phyloP scores from a whole-genome alignment of 2,329 filamentous ascomycete genomes.

The Didymella pinodella region DNA sequence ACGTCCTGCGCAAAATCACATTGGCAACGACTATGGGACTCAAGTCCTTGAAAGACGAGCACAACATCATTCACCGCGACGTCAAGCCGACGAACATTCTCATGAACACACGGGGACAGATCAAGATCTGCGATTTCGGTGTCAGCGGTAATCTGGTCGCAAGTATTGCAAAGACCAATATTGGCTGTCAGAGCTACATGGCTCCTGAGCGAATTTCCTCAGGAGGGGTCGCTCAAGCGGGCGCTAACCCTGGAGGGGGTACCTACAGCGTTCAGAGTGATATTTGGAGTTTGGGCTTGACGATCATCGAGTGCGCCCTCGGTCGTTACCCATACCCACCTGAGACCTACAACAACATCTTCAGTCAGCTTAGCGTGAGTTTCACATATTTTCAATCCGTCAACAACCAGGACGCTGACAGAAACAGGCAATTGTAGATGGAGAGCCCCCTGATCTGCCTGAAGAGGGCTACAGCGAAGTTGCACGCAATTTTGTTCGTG shows the following conservation, averaged over 20 bases:
- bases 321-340: slow-evolving; percentile 96
- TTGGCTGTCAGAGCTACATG: slow-evolving; percentile 99
- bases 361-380: slow-evolving; percentile 93
- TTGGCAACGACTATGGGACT: slow-evolving; percentile 89
- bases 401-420: slow-evolving; percentile 10
- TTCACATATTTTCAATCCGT: neutral
- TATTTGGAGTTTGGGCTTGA: slow-evolving; percentile 94
- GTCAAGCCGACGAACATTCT: slow-evolving; percentile 99
- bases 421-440: slow-evolving; percentile 90
- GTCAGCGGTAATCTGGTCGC: slow-evolving; percentile 96
- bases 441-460: slow-evolving; percentile 90
- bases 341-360: slow-evolving; percentile 97
- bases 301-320: slow-evolving; percentile 94
- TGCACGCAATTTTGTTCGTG: slow-evolving; percentile 85
- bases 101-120: slow-evolving; percentile 84
- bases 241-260: slow-evolving; percentile 73
- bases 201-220: slow-evolving; percentile 94
- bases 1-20: slow-evolving; percentile 87
- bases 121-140: slow-evolving; percentile 99
- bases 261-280: slow-evolving; percentile 98
- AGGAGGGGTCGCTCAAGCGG: slow-evolving; percentile 76
- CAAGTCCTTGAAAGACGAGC: slow-evolving; percentile 93
- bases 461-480: slow-evolving; percentile 77
- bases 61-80: slow-evolving; percentile 98
- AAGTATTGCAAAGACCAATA: slow-evolving; percentile 98